Evolutionary conservation across 441 rosid species (phyloP), one percentile per base, ranked within the genome.

Genomic region (Syzygium syzygioides): DNA sequence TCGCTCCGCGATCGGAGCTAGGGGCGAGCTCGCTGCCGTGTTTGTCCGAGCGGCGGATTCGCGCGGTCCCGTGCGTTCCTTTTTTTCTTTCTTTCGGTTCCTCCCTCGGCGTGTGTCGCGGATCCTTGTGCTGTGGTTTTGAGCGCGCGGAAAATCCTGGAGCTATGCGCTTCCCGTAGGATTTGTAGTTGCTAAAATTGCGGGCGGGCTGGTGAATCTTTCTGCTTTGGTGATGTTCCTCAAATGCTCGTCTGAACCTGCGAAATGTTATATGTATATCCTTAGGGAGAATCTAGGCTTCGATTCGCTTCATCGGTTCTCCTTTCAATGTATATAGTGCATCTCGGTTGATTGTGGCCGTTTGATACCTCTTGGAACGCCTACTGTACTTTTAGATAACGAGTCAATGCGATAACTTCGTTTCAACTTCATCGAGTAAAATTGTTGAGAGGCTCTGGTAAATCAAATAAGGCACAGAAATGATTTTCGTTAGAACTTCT

Each of bases 81-180:
- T 3, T 14, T 7, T 45, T 7, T 7, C 4, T 28, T 3, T 28
- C 0, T 15, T 4, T 2, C 14, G 4, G 0, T 2, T 19, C 18
- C 1, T 30, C 15, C 19, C 32, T 30, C 17, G 41, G 76, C 52
- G 4, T 76, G n/a, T 23, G 52, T 45, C 13, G 15, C 30, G 52
- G 52, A 76, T 76, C 83, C 52, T 76, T 41, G n/a, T 76, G 20
- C 53, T 23, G 83, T 17, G 83, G 37, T 76, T 76, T 30, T 48
- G 53, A 76, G 83, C 13, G 83, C 83, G 83, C 25, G 53, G 53
- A 3, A 41, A 48, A 12, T 41, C 14, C 12, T 45, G 83, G 41
- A 76, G 52, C 53, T 23, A 13, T 23, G 48, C 83, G 53, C 83
- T 76, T 41, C 83, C 68, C 83, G 52, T 20, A 23, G 17, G 83